Evolutionary conservation across 257 asterid genomes (phyloP).

Genomic region (Fraxinus americana): DNA sequence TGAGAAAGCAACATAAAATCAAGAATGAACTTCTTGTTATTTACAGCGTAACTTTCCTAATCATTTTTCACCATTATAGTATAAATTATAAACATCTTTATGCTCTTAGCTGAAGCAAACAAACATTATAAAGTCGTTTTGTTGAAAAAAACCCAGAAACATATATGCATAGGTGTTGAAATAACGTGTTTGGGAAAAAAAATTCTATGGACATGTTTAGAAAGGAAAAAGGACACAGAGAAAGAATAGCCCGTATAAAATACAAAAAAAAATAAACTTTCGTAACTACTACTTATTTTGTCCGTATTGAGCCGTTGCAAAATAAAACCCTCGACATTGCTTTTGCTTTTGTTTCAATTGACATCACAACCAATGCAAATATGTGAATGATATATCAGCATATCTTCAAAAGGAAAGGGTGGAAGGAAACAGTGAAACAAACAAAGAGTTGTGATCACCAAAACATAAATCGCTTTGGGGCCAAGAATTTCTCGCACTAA

Average conservation of each 20-base stretch:
- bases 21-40: not conserved
- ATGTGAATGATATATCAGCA: not conserved
- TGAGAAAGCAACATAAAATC: not conserved
- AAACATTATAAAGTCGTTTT: not conserved
- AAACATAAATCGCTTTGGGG: not conserved
- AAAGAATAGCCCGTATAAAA: not conserved
- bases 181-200: too few relatives aligned
- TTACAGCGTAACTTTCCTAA: not conserved
- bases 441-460: not conserved
- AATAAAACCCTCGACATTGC: not conserved
- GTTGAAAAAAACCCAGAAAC: not conserved
- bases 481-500: not conserved
- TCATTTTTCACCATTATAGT: not conserved
- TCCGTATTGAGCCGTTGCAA: not conserved
- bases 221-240: not conserved
- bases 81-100: not conserved
- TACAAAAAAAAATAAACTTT: too few relatives aligned
- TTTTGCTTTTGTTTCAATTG: not conserved
- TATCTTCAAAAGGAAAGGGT: not conserved
- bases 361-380: not conserved
- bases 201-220: not conserved
- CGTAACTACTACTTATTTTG: not conserved
- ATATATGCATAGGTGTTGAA: too few relatives aligned
- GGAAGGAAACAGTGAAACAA: not conserved
- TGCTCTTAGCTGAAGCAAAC: not conserved